A percentile compares a stretch with the other conserved stretches of the same genome.
Evolutionary conservation across 2,329 filamentous ascomycete genomes (phyloP).

Genomic region (Ophiognomonia clavigignenti-juglandacearum): DNA sequence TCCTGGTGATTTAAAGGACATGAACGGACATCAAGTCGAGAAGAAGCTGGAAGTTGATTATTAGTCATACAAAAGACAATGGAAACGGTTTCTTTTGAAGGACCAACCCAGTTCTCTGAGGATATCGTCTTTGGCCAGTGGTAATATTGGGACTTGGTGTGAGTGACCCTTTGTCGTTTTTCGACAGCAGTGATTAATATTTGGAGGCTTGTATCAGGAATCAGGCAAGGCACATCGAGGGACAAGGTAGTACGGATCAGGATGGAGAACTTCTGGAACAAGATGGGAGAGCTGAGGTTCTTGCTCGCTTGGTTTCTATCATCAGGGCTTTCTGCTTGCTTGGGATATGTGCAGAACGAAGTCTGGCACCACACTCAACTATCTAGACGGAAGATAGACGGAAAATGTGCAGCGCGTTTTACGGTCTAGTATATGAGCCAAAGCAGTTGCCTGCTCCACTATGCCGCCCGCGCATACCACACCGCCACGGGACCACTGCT

Average conservation of each 20-base stretch:
- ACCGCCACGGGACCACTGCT: too few relatives aligned
- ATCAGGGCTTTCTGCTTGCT: neutral
- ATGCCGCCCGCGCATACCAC: too few relatives aligned
- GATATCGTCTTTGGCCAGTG: neutral
- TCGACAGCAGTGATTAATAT: too few relatives aligned
- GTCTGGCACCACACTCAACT: neutral
- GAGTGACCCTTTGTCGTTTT: neutral
- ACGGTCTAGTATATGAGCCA: neutral
- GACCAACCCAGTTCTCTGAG: neutral
- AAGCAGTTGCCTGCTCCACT: too few relatives aligned
- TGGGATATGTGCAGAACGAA: neutral
- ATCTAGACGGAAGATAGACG: neutral
- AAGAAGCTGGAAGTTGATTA: neutral
- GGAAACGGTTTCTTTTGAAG: neutral
- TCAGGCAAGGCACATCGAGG: neutral
- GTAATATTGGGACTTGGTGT: neutral
- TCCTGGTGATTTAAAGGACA: neutral
- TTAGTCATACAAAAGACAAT: constrained; percentile 2
- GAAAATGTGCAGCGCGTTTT: neutral
- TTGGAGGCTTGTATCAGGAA: neutral
- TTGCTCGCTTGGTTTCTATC: neutral
- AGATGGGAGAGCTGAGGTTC: neutral
- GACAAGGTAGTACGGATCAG: neutral
- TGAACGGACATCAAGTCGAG: neutral
- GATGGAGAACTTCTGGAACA: neutral